Evolutionary conservation across 2,329 filamentous ascomycete genomes (phyloP).

Genomic region (Alternaria ethzedia): DNA sequence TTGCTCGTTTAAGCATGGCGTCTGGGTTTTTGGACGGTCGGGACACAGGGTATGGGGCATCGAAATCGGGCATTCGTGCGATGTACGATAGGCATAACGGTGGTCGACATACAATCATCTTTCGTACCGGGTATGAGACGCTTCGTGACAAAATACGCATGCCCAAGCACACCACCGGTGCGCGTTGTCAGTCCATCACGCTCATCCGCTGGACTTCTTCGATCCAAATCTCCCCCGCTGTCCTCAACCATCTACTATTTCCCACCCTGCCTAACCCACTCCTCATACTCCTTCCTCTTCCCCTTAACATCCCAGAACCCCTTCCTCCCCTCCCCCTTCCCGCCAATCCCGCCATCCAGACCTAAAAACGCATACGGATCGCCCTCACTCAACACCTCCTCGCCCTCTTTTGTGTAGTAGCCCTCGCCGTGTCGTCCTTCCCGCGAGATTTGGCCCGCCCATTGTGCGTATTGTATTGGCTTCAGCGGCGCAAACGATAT

Average conservation of each 20-base stretch:
- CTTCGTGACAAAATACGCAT: not conserved
- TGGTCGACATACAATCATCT: not conserved
- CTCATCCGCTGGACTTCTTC: not conserved
- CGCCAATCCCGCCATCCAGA: constrained; percentile 59
- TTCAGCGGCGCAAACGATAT: constrained; percentile 77
- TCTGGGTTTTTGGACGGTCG: constrained; percentile 8
- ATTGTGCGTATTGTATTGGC: constrained; percentile 82
- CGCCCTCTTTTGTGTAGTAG: constrained; percentile 65
- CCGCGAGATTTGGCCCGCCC: constrained; percentile 84
- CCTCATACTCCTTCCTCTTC: constrained; percentile 83
- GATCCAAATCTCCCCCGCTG: not conserved
- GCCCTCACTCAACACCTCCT: constrained; percentile 68
- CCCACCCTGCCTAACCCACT: constrained; percentile 61
- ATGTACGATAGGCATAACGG: not conserved
- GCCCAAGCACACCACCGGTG: not conserved
- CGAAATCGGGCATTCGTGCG: not conserved
- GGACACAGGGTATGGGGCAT: not conserved
- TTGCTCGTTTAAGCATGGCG: constrained; percentile 19
- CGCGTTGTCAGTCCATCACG: not conserved
- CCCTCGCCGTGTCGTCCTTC: constrained; percentile 69
- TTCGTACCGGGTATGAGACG: not conserved
- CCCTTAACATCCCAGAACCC: constrained; percentile 90
- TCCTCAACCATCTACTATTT: constrained; percentile 11
- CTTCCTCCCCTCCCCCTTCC: constrained; percentile 71
- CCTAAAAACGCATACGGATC: constrained; percentile 78